Base-by-base conservation (phyloP, 2,329 filamentous ascomycete genomes). In the Aspergillus versicolor region DNA sequence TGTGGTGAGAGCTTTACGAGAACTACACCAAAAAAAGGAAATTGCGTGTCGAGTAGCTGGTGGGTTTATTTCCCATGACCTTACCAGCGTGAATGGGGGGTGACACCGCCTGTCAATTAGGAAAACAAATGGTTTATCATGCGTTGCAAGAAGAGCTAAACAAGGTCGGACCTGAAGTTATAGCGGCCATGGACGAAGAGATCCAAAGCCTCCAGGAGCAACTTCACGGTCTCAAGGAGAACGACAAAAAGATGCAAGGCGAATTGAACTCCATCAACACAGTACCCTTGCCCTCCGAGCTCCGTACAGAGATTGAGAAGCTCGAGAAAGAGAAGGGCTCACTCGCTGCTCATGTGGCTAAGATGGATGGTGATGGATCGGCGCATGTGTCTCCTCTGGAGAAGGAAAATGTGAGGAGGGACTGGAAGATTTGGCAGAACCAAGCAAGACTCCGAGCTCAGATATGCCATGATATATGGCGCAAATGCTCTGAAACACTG, bases 121-220 rank as follows among this genome's bases (percentile, higher is more conserved):
- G 84, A 19, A 87, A 87, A 71, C 84, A 87, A 64, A 75, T 79
- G 40, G 84, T 87, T 58, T 87, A 87, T 67, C 84, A 87, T 69
- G 76, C 79, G 37, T 56, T 77, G 19, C 73, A 87, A 77, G 77
- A 83, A 54, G 73, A 81, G 38, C 70, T 76, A 13, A 79, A 83
- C 41, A 75, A 78, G 24, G 70, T 73, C 44, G 77, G 77, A 2
- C 73, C 80, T 7, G 78, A 81, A 55, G 70, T 79, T 45, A 76
- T 86, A 42, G 72, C 76, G 41, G 70, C 73, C 15, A 76, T 85
- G 63, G 79, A 84, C 54, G 62, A 71, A n/a, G 71, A 77, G 32
- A 83, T 83, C 58, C 68, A 73, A 11, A 60, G 69, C 37, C 75
- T 86, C 12, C 77, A 77, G 52, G 71, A 76, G 4, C 68, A 76